Evolutionary conservation across 768 basidiomycete species (phyloP).

Genomic region (Suillus luteus): DNA sequence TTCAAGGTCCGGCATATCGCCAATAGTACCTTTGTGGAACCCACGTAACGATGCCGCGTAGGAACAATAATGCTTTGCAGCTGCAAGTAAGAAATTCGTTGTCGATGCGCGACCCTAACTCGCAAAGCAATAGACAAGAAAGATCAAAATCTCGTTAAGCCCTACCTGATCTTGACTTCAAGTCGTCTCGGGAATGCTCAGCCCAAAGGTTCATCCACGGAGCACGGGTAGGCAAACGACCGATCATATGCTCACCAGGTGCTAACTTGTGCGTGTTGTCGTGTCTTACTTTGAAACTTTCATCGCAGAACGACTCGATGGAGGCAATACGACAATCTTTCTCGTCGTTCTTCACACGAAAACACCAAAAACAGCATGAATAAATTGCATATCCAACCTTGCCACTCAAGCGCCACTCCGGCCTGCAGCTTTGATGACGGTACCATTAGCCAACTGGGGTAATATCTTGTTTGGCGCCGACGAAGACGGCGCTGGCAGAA

Average conservation of each 20-base stretch:
- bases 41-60: neutral
- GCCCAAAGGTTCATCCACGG: neutral
- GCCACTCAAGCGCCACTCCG: constrained; percentile 54
- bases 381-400: neutral
- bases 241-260: neutral
- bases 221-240: constrained; percentile 15
- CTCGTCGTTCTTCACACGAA: constrained; percentile 1
- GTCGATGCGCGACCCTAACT: neutral
- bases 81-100: neutral
- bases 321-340: neutral
- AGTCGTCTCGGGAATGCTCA: neutral
- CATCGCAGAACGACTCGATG: neutral
- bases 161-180: neutral
- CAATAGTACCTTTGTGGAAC: neutral
- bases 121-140: neutral
- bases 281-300: neutral
- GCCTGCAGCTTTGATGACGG: constrained; percentile 63
- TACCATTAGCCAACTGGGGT: constrained; percentile 45
- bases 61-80: neutral
- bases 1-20: neutral
- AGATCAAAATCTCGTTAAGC: neutral
- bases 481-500: constrained; percentile 62
- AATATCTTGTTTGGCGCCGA: constrained; percentile 43
- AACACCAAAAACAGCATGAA: constrained; percentile 3
- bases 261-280: neutral